Base-by-base conservation (phyloP, 176 grass and related monocot genomes). In the Carex littledalei region DNA sequence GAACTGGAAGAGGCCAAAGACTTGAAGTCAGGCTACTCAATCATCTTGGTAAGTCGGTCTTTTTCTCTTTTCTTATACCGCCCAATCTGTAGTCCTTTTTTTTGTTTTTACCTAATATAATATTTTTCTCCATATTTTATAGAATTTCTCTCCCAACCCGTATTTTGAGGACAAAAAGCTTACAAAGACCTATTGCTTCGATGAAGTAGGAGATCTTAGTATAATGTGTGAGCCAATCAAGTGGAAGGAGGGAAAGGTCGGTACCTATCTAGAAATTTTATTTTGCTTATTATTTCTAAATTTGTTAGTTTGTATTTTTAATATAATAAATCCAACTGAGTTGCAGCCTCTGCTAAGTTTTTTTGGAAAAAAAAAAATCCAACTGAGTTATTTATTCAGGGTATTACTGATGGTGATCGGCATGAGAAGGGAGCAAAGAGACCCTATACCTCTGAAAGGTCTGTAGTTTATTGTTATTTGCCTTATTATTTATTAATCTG, bases 171-270 rank as follows among this genome's bases (percentile, higher is more conserved):
- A 94, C 14, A 75, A 4, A 82, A 94, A 91, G 84, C 91, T 99
- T 77, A 89, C n/a, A 24, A 99, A 99, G 90, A 89, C 90, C 16
- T 95, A 95, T 87, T 41, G 72, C 55, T 99, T 99, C 15, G 86
- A 90, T 89, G 91, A 95, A 41, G 93, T 92, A 84, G 97, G 93
- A 94, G 91, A 87, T 55, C 91, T 94, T 34, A 94, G 89, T 83
- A 82, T 99, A 88, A 89, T 87, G 64, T 91, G 93, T 66, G 86
- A 89, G 80, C 62, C 86, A 55, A 95, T 99, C 73, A 99, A 90
- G 73, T 99, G 97, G 97, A 95, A 99, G 79, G 93, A 95, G 83
- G 97, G 93, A 81, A 99, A 92, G 93, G 97, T 95, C 84, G 68
- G 81, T 16, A 52, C 85, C 2, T 85, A 50, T 85, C 56, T 55